phyloP scores from a whole-genome alignment of 2,329 filamentous ascomycete species.

The Calonectria pseudoturangicola region DNA sequence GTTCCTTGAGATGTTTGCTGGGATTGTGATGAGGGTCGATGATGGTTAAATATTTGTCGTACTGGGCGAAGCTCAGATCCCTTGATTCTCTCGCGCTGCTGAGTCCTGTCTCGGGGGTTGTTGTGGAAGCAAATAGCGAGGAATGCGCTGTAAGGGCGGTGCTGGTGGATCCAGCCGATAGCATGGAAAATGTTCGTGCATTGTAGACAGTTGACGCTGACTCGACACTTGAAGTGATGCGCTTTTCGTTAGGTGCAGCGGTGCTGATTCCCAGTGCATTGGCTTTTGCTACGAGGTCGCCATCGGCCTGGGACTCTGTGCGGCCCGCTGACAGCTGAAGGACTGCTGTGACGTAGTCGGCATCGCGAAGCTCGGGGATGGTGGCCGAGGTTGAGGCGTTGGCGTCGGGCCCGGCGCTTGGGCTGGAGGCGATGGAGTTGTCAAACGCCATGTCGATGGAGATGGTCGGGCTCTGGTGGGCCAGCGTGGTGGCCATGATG shows the following conservation, averaged over 20 bases:
- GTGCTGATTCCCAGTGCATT: constrained; percentile 60
- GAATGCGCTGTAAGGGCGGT: constrained; percentile 66
- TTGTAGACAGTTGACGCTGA: constrained; percentile 66
- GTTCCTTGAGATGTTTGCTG: constrained; percentile 62
- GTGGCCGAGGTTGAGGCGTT: constrained; percentile 36
- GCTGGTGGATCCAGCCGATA: constrained; percentile 63
- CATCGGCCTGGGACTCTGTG: constrained; percentile 64
- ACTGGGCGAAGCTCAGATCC: constrained; percentile 68
- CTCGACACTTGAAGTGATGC: constrained; percentile 63
- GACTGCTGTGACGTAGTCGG: constrained; percentile 63
- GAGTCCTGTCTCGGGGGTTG: constrained; percentile 52
- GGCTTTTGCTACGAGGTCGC: constrained; percentile 60
- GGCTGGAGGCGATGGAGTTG: constrained; percentile 45
- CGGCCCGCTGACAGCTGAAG: constrained; percentile 58
- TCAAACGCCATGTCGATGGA: constrained; percentile 46
- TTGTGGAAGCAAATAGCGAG: constrained; percentile 59
- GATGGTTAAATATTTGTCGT: constrained; percentile 70
- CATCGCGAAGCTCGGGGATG: constrained; percentile 64
- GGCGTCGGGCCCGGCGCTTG: constrained; percentile 43
- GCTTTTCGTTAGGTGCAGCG: constrained; percentile 57
- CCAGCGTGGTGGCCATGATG: constrained; percentile 45
- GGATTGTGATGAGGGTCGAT: constrained; percentile 66
- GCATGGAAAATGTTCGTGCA: constrained; percentile 67
- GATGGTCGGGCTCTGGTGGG: constrained; percentile 46
- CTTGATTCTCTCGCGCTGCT: constrained; percentile 57